Evolutionary conservation across 257 asterid species (phyloP).

Genomic region (Solanum habrochaites): DNA sequence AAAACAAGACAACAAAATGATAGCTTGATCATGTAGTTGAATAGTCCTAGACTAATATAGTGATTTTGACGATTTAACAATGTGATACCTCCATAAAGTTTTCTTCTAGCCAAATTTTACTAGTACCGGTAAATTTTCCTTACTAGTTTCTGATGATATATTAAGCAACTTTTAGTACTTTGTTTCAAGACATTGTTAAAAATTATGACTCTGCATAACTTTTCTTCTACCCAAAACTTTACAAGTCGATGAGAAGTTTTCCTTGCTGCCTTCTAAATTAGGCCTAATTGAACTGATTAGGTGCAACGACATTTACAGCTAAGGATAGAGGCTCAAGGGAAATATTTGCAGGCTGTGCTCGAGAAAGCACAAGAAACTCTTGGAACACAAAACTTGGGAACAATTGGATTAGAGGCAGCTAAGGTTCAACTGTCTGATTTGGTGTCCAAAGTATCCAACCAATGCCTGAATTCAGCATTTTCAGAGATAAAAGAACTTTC

Average conservation of each 20-base stretch:
- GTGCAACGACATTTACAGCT: constrained; percentile 85
- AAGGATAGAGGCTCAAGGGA: constrained; percentile 80
- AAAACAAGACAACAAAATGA: not conserved
- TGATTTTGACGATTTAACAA: not conserved
- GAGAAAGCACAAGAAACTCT: constrained; percentile 90
- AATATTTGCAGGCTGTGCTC: constrained; percentile 75
- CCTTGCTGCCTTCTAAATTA: constrained; percentile 1
- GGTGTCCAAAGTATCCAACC: constrained; percentile 69
- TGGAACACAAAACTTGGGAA: constrained; percentile 56
- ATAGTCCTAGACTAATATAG: not conserved
- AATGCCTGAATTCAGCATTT: constrained; percentile 61
- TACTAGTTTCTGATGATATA: not conserved
- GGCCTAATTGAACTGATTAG: constrained; percentile 25
- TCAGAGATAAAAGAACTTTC: constrained; percentile 47
- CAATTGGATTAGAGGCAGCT: constrained; percentile 66
- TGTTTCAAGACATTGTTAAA: not conserved
- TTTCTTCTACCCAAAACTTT: not conserved
- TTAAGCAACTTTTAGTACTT: not conserved
- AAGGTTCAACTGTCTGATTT: constrained; percentile 68
- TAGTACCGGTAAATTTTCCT: not conserved
- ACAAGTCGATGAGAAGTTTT: not conserved
- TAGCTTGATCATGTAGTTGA: not conserved
- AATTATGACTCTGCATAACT: not conserved
- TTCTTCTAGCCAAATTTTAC: not conserved
- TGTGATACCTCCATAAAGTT: not conserved